phyloP scores from a whole-genome alignment of 768 basidiomycete species.

The Tulasnella sp. region DNA sequence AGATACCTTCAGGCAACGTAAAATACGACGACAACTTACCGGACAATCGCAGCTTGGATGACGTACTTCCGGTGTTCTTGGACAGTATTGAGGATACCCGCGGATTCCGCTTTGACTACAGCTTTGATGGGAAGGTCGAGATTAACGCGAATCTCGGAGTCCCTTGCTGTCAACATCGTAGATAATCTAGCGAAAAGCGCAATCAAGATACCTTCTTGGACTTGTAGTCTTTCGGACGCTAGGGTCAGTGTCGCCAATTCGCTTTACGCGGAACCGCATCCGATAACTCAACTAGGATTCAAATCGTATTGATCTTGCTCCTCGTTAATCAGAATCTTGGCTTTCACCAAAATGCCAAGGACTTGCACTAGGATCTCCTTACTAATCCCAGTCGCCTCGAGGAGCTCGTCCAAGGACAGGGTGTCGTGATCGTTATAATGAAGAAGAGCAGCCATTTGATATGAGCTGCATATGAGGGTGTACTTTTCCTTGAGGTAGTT shows the following conservation, averaged over 20 bases:
- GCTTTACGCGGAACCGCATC: not conserved
- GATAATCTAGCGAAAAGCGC: not conserved
- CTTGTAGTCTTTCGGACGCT: conserved; percentile 40
- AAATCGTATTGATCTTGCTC: conserved; percentile 89
- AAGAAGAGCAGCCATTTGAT: conserved; percentile 91
- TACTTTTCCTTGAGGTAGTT: conserved; percentile 94
- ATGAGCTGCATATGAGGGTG: conserved; percentile 92
- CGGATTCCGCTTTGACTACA: conserved; percentile 88
- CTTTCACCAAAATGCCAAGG: conserved; percentile 71
- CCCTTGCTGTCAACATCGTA: not conserved
- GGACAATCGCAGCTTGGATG: conserved; percentile 34
- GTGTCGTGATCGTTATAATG: conserved; percentile 94
- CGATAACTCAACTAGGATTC: conserved; percentile 66
- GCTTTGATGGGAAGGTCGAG: conserved; percentile 75
- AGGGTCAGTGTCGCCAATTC: not conserved
- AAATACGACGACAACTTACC: conserved; percentile 25
- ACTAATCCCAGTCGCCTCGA: conserved; percentile 74
- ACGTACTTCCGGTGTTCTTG: conserved; percentile 87
- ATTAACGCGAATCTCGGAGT: conserved; percentile 40
- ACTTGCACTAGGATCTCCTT: conserved; percentile 66
- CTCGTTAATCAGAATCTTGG: conserved; percentile 86
- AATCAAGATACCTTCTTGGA: conserved; percentile 41
- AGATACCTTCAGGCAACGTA: not conserved
- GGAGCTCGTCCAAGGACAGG: conserved; percentile 77
- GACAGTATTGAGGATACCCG: conserved; percentile 88